Evolutionary conservation across 495 filamentous ascomycete genomes (phyloP).

Genomic region (Staphylotrichum tortipilum): DNA sequence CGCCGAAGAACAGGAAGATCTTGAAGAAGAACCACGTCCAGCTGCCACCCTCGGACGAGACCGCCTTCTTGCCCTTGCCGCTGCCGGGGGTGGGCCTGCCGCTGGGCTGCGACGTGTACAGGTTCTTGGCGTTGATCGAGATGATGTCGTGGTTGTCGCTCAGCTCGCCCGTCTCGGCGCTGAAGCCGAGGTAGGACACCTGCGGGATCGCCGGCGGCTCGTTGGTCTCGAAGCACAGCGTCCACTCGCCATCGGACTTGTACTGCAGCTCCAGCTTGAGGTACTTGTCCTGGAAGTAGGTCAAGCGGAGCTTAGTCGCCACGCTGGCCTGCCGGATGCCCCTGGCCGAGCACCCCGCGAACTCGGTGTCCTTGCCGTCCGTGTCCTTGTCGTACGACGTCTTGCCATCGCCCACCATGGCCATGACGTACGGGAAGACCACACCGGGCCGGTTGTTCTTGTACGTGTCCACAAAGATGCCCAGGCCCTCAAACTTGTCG

Average conservation of each 20-base stretch:
- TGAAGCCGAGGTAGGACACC: constrained; percentile 91
- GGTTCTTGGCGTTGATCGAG: constrained; percentile 74
- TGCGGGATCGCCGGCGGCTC: constrained; percentile 72
- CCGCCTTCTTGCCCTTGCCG: constrained; percentile 30
- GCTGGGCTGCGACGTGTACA: constrained; percentile 58
- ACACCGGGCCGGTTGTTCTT: constrained; percentile 97
- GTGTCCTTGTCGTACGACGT: constrained; percentile 87
- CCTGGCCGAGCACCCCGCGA: constrained; percentile 90
- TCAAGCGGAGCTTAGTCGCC: constrained; percentile 78
- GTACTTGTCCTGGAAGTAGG: constrained; percentile 94
- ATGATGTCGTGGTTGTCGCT: constrained; percentile 98
- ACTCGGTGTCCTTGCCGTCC: constrained; percentile 87
- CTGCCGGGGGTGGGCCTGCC: constrained; percentile 34
- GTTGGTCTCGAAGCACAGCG: constrained; percentile 73
- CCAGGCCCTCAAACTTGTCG: constrained; percentile 90
- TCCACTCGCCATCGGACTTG: constrained; percentile 82
- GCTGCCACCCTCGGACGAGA: constrained; percentile 45
- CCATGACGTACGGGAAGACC: constrained; percentile 97
- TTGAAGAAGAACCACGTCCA: constrained; percentile 94
- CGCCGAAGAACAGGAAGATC: constrained; percentile 64
- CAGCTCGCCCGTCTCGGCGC: constrained; percentile 91
- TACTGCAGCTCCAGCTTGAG: constrained; percentile 89
- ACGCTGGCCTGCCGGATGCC: constrained; percentile 71
- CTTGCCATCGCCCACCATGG: constrained; percentile 88
- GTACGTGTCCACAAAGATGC: constrained; percentile 98